Conservation (phyloP, 495 filamentous ascomycete genomes). For the Annulohypoxylon stygium region DNA sequence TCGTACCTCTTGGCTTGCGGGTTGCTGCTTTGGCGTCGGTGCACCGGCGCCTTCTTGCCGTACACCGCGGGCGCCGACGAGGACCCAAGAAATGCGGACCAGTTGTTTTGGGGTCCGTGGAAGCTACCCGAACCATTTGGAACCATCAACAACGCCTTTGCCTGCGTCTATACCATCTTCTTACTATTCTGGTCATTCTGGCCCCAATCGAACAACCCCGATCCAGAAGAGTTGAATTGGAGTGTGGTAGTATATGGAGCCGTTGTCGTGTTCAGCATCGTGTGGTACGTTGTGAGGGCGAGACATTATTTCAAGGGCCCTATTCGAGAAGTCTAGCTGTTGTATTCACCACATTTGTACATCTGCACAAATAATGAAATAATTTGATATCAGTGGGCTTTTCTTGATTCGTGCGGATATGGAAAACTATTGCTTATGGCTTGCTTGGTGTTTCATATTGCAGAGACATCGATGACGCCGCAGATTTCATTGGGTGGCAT, state of each 20-base stretch:
- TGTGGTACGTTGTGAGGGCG: slow-evolving; percentile 62
- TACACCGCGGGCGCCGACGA: slow-evolving; percentile 36
- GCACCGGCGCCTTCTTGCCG: slow-evolving; percentile 53
- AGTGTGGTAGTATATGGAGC: slow-evolving; percentile 59
- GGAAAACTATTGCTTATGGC: neutral
- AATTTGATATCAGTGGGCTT: neutral
- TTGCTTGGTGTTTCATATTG: neutral
- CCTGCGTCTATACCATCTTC: slow-evolving; percentile 61
- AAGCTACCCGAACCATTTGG: slow-evolving; percentile 61
- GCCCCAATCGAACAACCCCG: slow-evolving; percentile 54
- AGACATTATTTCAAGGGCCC: slow-evolving; percentile 61
- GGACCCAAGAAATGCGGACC: slow-evolving; percentile 48
- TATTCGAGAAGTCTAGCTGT: slow-evolving; percentile 55
- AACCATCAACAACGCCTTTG: slow-evolving; percentile 60
- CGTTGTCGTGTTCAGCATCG: slow-evolving; percentile 58
- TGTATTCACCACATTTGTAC: neutral
- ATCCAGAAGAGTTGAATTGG: slow-evolving; percentile 59
- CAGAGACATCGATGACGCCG: neutral
- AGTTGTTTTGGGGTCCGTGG: slow-evolving; percentile 65
- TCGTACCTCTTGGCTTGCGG: slow-evolving; percentile 62
- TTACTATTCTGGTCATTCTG: slow-evolving; percentile 66
- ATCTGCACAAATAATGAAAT: slow-evolving; percentile 11
- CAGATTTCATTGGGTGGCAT: neutral
- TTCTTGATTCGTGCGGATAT: neutral
- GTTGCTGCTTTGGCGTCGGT: slow-evolving; percentile 52